Conservation (phyloP, 2,329 filamentous ascomycete genomes). For the Plenodomus lindquistii region DNA sequence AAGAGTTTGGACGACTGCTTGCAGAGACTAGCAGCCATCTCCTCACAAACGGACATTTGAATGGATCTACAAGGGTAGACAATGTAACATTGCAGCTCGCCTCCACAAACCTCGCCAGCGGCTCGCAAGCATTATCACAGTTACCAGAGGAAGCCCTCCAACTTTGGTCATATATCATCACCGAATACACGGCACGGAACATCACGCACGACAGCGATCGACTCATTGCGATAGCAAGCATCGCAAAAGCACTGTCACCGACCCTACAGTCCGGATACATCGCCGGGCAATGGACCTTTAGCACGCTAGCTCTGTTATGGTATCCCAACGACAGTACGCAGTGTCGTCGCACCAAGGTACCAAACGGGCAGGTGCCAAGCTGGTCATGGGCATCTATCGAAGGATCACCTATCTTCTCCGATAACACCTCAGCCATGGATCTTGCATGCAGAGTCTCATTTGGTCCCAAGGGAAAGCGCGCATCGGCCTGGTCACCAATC, state of each 20-base stretch:
- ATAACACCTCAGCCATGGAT: constrained; percentile 43
- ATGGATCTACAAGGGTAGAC: constrained; percentile 24
- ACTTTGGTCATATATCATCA: constrained; percentile 42
- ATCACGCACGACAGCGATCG: constrained; percentile 40
- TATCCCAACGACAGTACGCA: constrained; percentile 36
- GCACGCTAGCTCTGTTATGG: constrained; percentile 40
- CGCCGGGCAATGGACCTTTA: constrained; percentile 44
- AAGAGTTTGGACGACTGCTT: constrained; percentile 34
- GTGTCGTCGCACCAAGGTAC: constrained; percentile 27
- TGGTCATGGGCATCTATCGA: constrained; percentile 45
- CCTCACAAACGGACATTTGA: constrained; percentile 10
- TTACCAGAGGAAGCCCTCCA: constrained; percentile 36
- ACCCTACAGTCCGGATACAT: constrained; percentile 38
- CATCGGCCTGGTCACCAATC: constrained; percentile 35
- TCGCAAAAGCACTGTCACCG: constrained; percentile 34
- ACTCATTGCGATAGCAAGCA: constrained; percentile 33
- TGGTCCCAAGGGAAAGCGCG: constrained; percentile 23
- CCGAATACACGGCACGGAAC: constrained; percentile 40
- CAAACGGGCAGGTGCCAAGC: constrained; percentile 30
- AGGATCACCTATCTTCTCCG: constrained; percentile 42
- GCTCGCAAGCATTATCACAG: constrained; percentile 14
- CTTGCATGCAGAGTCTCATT: constrained; percentile 38
- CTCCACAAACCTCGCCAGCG: constrained; percentile 28
- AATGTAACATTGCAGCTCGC: constrained; percentile 37
- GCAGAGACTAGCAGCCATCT: constrained; percentile 19